Conservation (phyloP, 202 grass and related monocot species). For the Cymbopogon flexuosus region DNA sequence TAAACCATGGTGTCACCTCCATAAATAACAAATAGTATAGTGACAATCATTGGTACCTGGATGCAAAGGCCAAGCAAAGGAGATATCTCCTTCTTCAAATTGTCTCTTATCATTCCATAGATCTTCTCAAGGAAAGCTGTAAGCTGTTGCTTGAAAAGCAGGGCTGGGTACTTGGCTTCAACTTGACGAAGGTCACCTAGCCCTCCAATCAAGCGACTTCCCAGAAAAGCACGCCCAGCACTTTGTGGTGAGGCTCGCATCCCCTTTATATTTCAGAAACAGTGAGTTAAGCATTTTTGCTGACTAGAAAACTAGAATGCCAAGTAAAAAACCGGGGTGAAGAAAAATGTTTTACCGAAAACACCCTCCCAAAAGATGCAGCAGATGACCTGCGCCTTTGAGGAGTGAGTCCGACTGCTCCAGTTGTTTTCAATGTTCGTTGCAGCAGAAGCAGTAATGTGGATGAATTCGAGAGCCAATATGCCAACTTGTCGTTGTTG, state of each 20-base stretch:
- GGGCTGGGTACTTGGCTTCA: conserved; percentile 98
- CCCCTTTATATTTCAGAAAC: conserved; percentile 58
- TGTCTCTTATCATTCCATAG: conserved; percentile 96
- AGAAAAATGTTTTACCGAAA: conserved; percentile 61
- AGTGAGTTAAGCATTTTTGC: conserved; percentile 17
- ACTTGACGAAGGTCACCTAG: conserved; percentile 88
- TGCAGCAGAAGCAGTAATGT: conserved; percentile 89
- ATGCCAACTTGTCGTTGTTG: conserved; percentile 76
- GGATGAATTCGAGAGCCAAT: conserved; percentile 97
- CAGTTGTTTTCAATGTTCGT: conserved; percentile 91
- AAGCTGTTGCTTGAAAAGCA: conserved; percentile 99
- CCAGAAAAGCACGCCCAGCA: conserved; percentile 63
- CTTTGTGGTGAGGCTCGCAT: conserved; percentile 87
- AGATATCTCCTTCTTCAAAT: conserved; percentile 98
- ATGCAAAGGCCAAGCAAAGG: conserved; percentile 94
- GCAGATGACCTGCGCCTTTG: conserved; percentile 83
- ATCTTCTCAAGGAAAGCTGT: conserved; percentile 99
- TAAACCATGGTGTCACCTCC: conserved; percentile 9
- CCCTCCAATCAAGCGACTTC: conserved; percentile 63
- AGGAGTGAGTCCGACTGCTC: conserved; percentile 68
- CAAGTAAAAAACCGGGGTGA: conserved; percentile 5
- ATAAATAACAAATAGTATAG: conserved; percentile 20
- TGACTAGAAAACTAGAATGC: conserved; percentile 27
- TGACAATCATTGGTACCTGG: conserved; percentile 48
- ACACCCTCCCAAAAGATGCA: conserved; percentile 83